Conservation (phyloP, 129 eudicot species). For the Arctium lappa region DNA sequence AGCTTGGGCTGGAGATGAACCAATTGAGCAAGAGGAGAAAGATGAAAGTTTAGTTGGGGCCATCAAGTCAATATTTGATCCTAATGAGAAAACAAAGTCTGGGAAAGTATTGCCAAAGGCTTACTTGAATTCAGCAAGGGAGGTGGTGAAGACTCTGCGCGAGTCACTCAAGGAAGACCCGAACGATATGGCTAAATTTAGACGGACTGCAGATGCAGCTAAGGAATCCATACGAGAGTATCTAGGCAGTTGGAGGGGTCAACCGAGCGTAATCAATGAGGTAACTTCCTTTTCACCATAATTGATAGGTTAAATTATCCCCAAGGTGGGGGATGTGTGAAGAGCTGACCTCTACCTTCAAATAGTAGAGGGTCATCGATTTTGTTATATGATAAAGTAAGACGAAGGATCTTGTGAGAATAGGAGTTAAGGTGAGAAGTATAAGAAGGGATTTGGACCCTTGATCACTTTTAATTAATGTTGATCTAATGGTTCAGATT, state of each 20-base stretch:
- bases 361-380: too few relatives aligned
- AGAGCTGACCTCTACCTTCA: too few relatives aligned
- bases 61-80: constrained; percentile 70
- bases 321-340: too few relatives aligned
- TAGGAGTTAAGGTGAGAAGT: too few relatives aligned
- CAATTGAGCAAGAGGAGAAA: constrained; percentile 31
- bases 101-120: constrained; percentile 95
- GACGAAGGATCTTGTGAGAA: too few relatives aligned
- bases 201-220: constrained; percentile 92
- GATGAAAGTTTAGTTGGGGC: constrained; percentile 71
- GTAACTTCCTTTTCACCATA: constrained; percentile 25
- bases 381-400: too few relatives aligned
- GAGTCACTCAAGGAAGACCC: constrained; percentile 80
- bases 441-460: too few relatives aligned
- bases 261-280: constrained; percentile 59
- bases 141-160: constrained; percentile 78
- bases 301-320: background rate
- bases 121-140: constrained; percentile 86
- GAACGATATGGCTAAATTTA: constrained; percentile 69
- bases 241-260: constrained; percentile 76
- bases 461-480: too few relatives aligned
- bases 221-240: constrained; percentile 81
- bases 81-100: constrained; percentile 86
- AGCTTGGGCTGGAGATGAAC: constrained; percentile 57
- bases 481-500: too few relatives aligned